phyloP scores from a whole-genome alignment of 2,329 filamentous ascomycete species.

The Beauveria rudraprayagi region DNA sequence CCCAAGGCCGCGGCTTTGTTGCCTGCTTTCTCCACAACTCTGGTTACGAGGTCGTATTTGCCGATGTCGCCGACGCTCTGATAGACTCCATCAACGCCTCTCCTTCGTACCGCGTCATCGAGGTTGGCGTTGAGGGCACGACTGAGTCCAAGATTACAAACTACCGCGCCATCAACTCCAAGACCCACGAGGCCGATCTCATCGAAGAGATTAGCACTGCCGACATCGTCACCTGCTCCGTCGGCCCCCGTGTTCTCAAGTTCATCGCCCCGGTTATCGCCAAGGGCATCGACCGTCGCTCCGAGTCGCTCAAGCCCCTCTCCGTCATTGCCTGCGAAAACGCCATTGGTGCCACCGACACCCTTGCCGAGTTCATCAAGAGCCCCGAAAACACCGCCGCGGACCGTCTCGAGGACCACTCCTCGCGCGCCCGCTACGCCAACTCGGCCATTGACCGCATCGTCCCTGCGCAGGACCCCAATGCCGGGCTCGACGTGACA shows the following conservation, averaged over 20 bases:
- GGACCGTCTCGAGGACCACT: constrained; percentile 58
- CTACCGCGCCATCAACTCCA: constrained; percentile 95
- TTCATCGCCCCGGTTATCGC: constrained; percentile 95
- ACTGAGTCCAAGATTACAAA: constrained; percentile 78
- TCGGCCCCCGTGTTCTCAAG: constrained; percentile 91
- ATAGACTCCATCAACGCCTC: constrained; percentile 71
- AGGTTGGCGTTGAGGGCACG: constrained; percentile 80
- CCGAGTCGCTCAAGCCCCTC: constrained; percentile 52
- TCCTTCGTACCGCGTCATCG: constrained; percentile 81
- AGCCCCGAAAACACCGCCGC: constrained; percentile 62
- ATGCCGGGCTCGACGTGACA: constrained; percentile 79
- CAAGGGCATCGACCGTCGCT: constrained; percentile 80
- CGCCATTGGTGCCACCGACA: constrained; percentile 88
- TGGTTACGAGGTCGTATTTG: constrained; percentile 91
- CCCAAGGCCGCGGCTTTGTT: constrained; percentile 64
- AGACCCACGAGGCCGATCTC: constrained; percentile 71
- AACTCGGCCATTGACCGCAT: constrained; percentile 99
- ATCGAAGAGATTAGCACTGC: constrained; percentile 79
- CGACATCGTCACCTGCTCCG: constrained; percentile 90
- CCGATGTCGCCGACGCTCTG: constrained; percentile 81
- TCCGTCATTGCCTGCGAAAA: constrained; percentile 98
- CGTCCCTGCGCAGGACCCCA: constrained; percentile 77
- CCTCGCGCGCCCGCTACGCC: constrained; percentile 76
- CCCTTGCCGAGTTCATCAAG: constrained; percentile 74
- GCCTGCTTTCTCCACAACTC: constrained; percentile 91